Evolutionary conservation across 139 green algal species (phyloP), one percentile per base, ranked within the genome.

Genomic region (Pleodorina starrii): DNA sequence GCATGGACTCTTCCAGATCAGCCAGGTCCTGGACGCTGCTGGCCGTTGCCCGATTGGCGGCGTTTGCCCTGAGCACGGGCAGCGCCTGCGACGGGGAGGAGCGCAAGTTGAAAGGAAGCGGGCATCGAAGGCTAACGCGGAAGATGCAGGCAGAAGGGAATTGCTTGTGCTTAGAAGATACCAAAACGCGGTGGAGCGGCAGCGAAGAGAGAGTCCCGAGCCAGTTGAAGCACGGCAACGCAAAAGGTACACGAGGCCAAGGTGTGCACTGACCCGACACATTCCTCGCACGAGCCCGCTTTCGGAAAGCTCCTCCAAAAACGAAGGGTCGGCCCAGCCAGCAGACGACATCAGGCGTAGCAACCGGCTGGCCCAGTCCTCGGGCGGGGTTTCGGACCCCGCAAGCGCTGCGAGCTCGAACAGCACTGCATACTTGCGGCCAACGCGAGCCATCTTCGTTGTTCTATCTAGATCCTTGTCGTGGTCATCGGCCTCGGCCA

Each of bases 1-100:
- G 82, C 44, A 88, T 29, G 2, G 63, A 63, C 36, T 88, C 82
- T 32, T 88, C 82, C 32, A 88, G 12, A 12, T 88, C 82, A 4
- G 82, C 50, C 7, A 79, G 35, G n/a, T 88, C 82, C 82, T 88
- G 82, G 10, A 88, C 48, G 66, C 44, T 42, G n/a, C 16, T 43
- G 44, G 74, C 43, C 29, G 74, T 44, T 43, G 79, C 40, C 2
- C 57, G 40, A 38, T 38, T 75, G 57, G 57, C 40, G 0, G 54
- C 79, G 16, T 75, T 75, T 25, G 79, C 57, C 35, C 75, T 86
- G 57, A 76, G 57, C 17, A 76, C 29, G 0, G 79, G 79, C 21
- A 76, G 79, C 6, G 29, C 79, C 79, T 86, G 40, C 21, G 19
- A 9, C n/a, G 74, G 74, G 77, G 32, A 36, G 38, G 54, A 66